These are phyloP conservation scores for Pseudoscleropodium purum DNA, from an alignment of 225 moss, liverwort and hornwort species.

Conservation along the genomic window DNA sequence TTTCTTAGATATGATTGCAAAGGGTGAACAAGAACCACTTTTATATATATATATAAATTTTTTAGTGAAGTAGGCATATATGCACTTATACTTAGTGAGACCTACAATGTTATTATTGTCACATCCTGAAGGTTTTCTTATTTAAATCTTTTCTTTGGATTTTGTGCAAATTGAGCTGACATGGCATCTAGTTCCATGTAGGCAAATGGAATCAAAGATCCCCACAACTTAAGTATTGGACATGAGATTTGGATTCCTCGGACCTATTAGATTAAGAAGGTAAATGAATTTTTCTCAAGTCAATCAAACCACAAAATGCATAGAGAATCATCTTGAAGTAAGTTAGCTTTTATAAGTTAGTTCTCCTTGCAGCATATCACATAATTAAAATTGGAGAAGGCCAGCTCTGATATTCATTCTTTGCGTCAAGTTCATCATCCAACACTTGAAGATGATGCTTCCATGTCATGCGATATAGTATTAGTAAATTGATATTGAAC, in stretches of 20 bases:
- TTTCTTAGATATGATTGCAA: neutral
- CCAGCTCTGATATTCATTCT: neutral
- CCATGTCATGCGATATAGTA: neutral
- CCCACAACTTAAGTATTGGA: slow-evolving; percentile 30
- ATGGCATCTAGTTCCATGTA: neutral
- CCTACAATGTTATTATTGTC: neutral
- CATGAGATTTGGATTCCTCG: slow-evolving; percentile 65
- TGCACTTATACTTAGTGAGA: neutral
- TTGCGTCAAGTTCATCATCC: no score
- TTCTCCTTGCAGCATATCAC: neutral
- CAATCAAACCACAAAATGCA: neutral
- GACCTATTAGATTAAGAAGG: slow-evolving; percentile 59
- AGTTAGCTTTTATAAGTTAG: no score
- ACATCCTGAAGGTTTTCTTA: neutral
- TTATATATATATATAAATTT: neutral
- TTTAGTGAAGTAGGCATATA: neutral
- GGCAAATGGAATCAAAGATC: slow-evolving; percentile 56
- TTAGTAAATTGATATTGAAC: neutral
- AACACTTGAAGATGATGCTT: neutral
- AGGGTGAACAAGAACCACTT: neutral
- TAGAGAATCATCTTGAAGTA: neutral
- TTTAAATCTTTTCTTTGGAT: neutral
- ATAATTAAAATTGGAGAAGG: neutral
- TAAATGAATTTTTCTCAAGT: neutral
- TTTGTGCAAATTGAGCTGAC: neutral